phyloP scores from a whole-genome alignment of 78 protist species.

The Dictyostelium capitatum region DNA sequence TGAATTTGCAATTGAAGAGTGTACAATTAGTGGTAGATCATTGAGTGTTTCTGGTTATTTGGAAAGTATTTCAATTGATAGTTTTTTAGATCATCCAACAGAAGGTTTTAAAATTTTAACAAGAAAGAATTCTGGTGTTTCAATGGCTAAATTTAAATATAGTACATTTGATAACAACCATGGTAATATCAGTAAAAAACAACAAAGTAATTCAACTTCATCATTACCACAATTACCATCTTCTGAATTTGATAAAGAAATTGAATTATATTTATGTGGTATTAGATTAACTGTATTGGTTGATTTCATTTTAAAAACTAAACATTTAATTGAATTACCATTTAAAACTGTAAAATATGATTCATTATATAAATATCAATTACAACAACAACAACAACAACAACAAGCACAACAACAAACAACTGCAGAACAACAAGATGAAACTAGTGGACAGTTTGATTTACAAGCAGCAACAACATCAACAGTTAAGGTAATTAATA shows the following conservation, averaged over 20 bases:
- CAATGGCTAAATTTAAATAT: conserved; percentile 76
- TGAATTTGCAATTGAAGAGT: conserved; percentile 32
- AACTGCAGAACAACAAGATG: not conserved
- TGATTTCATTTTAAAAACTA: conserved; percentile 58
- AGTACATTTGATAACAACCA: not conserved
- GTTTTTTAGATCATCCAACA: conserved; percentile 12
- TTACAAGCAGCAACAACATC: not conserved
- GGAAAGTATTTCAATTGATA: conserved; percentile 56
- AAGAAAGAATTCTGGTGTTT: conserved; percentile 49
- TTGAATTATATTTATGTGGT: conserved; percentile 42
- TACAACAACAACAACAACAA: not conserved
- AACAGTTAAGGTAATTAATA: not conserved
- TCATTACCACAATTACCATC: not conserved
- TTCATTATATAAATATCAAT: conserved; percentile 55
- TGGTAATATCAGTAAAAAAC: not conserved
- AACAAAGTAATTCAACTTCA: not conserved
- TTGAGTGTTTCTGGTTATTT: conserved; percentile 32
- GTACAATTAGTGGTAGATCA: conserved; percentile 53
- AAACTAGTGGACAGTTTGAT: not conserved
- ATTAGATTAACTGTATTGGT: conserved; percentile 66
- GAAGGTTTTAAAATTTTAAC: conserved; percentile 64
- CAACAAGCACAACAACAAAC: not conserved
- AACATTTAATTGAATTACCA: conserved; percentile 35
- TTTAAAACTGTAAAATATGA: conserved; percentile 79
- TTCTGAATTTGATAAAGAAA: conserved; percentile 46